Percentiles rank a stretch among this genome's conserved stretches.
phyloP scores from a whole-genome alignment of 1,284 basidiomycete genomes.

The Porphyrellus sp. region DNA sequence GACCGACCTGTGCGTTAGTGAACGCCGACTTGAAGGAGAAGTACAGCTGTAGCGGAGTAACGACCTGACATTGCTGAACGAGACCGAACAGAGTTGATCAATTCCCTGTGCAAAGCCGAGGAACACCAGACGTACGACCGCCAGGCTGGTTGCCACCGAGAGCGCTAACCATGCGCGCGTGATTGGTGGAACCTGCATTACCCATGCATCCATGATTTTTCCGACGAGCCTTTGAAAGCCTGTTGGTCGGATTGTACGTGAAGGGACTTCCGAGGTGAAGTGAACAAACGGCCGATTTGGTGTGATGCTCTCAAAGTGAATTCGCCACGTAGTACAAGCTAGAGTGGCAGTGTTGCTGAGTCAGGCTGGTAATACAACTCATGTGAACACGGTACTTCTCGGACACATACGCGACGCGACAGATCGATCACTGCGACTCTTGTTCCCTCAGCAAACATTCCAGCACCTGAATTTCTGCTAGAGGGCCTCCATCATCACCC shows the following conservation, averaged over 20 bases:
- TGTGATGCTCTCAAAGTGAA: not conserved
- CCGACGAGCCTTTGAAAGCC: slow-evolving; percentile 2
- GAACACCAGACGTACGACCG: slow-evolving; percentile 56
- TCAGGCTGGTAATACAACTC: no score
- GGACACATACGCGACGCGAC: no score
- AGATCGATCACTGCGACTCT: not conserved
- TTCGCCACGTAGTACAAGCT: slow-evolving; percentile 14
- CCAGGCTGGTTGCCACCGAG: slow-evolving; percentile 74
- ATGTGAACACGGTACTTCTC: no score
- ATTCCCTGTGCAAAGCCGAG: not conserved
- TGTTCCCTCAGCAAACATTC: slow-evolving; percentile 30
- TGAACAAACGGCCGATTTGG: not conserved
- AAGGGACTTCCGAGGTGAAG: not conserved
- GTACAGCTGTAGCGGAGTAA: slow-evolving; percentile 88
- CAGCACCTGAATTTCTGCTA: slow-evolving; percentile 50
- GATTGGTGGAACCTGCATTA: slow-evolving; percentile 85
- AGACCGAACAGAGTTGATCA: slow-evolving; percentile 10
- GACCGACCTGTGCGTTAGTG: slow-evolving; percentile 70
- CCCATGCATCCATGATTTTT: slow-evolving; percentile 73
- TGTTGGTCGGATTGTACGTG: slow-evolving; percentile 2
- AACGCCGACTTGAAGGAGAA: slow-evolving; percentile 87
- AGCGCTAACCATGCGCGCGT: slow-evolving; percentile 81
- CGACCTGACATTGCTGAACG: slow-evolving; percentile 84
- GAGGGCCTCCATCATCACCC: slow-evolving; percentile 59
- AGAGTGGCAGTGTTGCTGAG: slow-evolving; percentile 18